Conservation (phyloP, 208 protist genomes). For the Angomonas ambiguus region DNA sequence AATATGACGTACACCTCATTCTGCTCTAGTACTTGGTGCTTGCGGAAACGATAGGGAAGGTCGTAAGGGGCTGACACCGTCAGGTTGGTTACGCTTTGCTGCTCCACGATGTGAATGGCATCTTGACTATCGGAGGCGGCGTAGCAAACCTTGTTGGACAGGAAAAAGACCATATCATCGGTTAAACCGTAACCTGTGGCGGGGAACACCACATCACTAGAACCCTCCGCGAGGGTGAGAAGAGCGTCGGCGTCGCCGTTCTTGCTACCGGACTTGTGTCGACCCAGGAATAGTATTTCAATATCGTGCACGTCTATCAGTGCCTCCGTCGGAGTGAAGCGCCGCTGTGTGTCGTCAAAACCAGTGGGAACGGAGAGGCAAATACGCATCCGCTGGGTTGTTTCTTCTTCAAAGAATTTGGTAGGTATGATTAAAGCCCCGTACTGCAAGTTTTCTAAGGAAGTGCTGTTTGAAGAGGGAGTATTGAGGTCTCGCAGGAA, state of each 20-base stretch:
- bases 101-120: slow-evolving; percentile 15
- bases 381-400: slow-evolving; percentile 47
- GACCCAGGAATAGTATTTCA: slow-evolving; percentile 49
- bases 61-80: slow-evolving; percentile 52
- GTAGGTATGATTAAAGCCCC: slow-evolving; percentile 46
- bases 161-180: slow-evolving; percentile 53
- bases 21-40: slow-evolving; percentile 4
- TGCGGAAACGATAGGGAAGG: slow-evolving; percentile 48
- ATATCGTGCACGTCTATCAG: slow-evolving; percentile 43
- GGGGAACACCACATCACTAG: slow-evolving; percentile 43
- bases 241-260: slow-evolving; percentile 15
- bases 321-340: slow-evolving; percentile 28
- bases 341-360: slow-evolving; percentile 34
- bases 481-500: too few species aligned
- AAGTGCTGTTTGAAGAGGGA: too few species aligned
- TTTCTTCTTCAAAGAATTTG: slow-evolving; percentile 40
- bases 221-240: slow-evolving; percentile 46
- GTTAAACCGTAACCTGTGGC: slow-evolving; percentile 60
- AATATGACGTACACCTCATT: slow-evolving; percentile 29
- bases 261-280: slow-evolving; percentile 27
- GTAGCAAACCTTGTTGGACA: slow-evolving; percentile 36
- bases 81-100: slow-evolving; percentile 50
- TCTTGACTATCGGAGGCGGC: not conserved
- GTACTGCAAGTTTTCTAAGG: not conserved
- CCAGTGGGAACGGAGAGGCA: slow-evolving; percentile 67